phyloP scores from a whole-genome alignment of 306 rosid species.

The Gillenia trifoliata region DNA sequence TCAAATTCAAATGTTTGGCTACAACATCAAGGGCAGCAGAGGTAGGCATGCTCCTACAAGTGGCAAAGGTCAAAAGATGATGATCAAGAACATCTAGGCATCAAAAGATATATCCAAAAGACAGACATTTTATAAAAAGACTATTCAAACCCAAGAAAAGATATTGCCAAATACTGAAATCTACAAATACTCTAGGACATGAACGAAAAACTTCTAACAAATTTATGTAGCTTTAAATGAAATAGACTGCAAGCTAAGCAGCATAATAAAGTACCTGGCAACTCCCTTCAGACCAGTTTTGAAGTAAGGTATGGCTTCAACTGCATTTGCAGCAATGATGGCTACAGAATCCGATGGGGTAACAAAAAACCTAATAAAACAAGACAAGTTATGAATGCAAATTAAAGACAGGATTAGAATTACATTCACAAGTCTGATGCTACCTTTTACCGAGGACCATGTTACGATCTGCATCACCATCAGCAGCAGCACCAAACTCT shows the following conservation, averaged over 20 bases:
- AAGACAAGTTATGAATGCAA: constrained; percentile 16
- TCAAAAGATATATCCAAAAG: background rate
- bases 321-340: constrained; percentile 98
- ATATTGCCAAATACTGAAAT: background rate
- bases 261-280: constrained; percentile 63
- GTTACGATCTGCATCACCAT: constrained; percentile 99
- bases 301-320: constrained; percentile 93
- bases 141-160: background rate
- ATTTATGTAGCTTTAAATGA: background rate
- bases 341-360: constrained; percentile 99
- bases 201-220: background rate
- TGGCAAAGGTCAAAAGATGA: constrained; percentile 11
- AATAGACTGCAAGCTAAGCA: background rate
- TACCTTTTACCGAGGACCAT: constrained; percentile 99
- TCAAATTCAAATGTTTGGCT: constrained; percentile 83
- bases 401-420: constrained; percentile 3
- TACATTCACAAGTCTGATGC: background rate
- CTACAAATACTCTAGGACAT: background rate
- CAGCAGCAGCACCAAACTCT: constrained; percentile 99
- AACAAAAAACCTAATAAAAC: constrained; percentile 72
- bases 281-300: constrained; percentile 93
- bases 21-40: constrained; percentile 99
- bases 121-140: background rate
- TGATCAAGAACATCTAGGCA: background rate
- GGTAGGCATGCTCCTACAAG: constrained; percentile 98